Percentiles rank a stretch among this genome's conserved stretches.
phyloP scores from a whole-genome alignment of 805 yeast species.

The Saturnispora zaruensis region DNA sequence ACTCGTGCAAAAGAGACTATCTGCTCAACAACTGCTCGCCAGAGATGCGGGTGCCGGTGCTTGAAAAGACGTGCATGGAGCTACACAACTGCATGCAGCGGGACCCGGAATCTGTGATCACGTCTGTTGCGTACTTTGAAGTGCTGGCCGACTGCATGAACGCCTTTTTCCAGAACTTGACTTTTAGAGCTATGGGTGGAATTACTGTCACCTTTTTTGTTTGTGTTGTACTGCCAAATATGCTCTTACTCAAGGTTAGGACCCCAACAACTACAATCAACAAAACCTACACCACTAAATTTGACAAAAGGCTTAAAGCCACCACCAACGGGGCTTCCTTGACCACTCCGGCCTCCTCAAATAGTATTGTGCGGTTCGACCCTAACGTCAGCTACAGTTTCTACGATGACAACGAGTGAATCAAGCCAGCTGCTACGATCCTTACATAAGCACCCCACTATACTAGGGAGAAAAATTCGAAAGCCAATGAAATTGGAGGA shows the following conservation, averaged over 20 bases:
- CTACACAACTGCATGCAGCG: constrained; percentile 81
- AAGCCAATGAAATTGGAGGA: constrained; percentile 12
- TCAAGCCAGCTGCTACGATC: neutral
- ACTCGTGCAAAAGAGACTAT: constrained; percentile 62
- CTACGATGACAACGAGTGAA: constrained; percentile 9
- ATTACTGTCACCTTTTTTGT: constrained; percentile 9
- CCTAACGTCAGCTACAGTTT: constrained; percentile 25
- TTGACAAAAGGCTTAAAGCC: neutral
- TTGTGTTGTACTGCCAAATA: constrained; percentile 23
- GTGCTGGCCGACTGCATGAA: constrained; percentile 29
- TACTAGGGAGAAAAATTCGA: neutral
- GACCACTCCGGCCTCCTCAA: neutral
- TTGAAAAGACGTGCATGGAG: constrained; percentile 56
- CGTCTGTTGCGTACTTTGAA: constrained; percentile 28
- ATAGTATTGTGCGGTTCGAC: constrained; percentile 21
- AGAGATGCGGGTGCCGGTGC: constrained; percentile 59
- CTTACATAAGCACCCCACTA: neutral
- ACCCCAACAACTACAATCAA: constrained; percentile 16
- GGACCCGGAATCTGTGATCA: constrained; percentile 46
- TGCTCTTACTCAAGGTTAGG: constrained; percentile 23
- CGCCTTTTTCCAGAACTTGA: constrained; percentile 26
- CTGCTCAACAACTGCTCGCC: constrained; percentile 63
- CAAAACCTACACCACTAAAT: constrained; percentile 19
- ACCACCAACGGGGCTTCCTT: neutral
- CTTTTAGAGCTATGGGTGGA: constrained; percentile 21